Percentiles rank a stretch among this genome's conserved stretches.
Conservation (phyloP, 495 filamentous ascomycete species). For the Penicillium robsamsonii region DNA sequence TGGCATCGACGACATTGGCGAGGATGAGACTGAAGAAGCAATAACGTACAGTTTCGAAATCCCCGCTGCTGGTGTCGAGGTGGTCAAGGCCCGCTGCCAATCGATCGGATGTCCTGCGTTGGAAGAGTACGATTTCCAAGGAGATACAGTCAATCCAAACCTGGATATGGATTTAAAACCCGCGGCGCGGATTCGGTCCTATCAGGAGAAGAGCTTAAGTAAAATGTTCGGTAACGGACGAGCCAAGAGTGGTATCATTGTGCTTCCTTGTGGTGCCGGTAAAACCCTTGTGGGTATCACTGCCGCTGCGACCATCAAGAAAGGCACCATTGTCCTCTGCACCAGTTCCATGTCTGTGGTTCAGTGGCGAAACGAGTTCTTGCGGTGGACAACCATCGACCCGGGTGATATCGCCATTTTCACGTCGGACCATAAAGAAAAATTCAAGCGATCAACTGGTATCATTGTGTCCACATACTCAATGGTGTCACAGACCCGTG, state of each 20-base stretch:
- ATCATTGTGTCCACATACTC: constrained; percentile 97
- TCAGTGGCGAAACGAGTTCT: constrained; percentile 93
- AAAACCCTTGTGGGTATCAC: constrained; percentile 98
- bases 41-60: constrained; percentile 97
- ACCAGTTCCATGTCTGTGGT: constrained; percentile 97
- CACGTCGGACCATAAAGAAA: constrained; percentile 89
- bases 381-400: constrained; percentile 97
- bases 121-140: constrained; percentile 98
- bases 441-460: constrained; percentile 84
- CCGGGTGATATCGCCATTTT: constrained; percentile 92
- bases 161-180: constrained; percentile 86
- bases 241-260: constrained; percentile 96
- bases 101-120: constrained; percentile 82
- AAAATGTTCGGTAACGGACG: constrained; percentile 99
- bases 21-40: constrained; percentile 79
- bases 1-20: constrained; percentile 71
- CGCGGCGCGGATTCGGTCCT: constrained; percentile 43
- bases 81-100: constrained; percentile 85
- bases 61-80: constrained; percentile 68
- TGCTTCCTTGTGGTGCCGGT: constrained; percentile 92
- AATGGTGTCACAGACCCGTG: constrained; percentile 89
- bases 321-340: constrained; percentile 90
- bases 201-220: constrained; percentile 94
- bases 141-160: constrained; percentile 83
- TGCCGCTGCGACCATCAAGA: constrained; percentile 95